Percentiles rank a stretch among this genome's conserved stretches.
Conservation (phyloP, 2,329 filamentous ascomycete genomes). For the Dryadomyces quercus-mongolicae region DNA sequence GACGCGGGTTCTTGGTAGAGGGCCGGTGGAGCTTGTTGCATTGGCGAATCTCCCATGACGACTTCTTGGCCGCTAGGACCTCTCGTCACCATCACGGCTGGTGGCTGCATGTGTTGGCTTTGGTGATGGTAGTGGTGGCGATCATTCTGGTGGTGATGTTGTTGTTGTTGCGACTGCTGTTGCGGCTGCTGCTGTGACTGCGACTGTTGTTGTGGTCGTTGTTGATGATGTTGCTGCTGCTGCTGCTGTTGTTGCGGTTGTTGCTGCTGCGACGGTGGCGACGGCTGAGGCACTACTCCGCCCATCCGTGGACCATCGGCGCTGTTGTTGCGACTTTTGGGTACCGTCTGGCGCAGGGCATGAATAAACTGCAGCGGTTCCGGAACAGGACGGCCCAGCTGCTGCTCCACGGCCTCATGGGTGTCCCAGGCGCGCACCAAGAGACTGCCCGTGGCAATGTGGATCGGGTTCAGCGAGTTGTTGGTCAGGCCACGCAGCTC, state of each 20-base stretch:
- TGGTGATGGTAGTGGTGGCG: slow-evolving; percentile 8
- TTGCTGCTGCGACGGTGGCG: not conserved
- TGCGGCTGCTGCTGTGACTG: slow-evolving; percentile 17
- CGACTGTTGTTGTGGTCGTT: slow-evolving; percentile 14
- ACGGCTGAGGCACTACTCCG: not conserved
- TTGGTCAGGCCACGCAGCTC: slow-evolving; percentile 36
- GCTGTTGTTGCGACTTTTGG: slow-evolving; percentile 9
- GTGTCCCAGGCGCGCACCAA: slow-evolving; percentile 54
- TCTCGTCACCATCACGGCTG: not conserved
- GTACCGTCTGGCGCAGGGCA: slow-evolving; percentile 30
- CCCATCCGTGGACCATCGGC: not conserved
- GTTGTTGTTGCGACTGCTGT: slow-evolving; percentile 26
- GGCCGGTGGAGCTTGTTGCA: not conserved
- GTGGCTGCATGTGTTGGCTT: slow-evolving; percentile 25
- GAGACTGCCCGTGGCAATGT: slow-evolving; percentile 42
- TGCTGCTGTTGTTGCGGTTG: slow-evolving; percentile 26
- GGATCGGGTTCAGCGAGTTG: slow-evolving; percentile 41
- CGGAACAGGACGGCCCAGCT: slow-evolving; percentile 27
- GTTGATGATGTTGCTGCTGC: slow-evolving; percentile 34
- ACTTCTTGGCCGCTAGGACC: not conserved
- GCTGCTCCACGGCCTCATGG: slow-evolving; percentile 33
- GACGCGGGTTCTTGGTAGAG: not conserved
- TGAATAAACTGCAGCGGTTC: slow-evolving; percentile 34
- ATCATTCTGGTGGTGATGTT: slow-evolving; percentile 19
- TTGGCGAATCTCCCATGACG: not conserved